Percentiles rank a stretch among this genome's conserved stretches.
phyloP scores from a whole-genome alignment of 1,139 yeast genomes.

The Scheffersomyces parashehatae region DNA sequence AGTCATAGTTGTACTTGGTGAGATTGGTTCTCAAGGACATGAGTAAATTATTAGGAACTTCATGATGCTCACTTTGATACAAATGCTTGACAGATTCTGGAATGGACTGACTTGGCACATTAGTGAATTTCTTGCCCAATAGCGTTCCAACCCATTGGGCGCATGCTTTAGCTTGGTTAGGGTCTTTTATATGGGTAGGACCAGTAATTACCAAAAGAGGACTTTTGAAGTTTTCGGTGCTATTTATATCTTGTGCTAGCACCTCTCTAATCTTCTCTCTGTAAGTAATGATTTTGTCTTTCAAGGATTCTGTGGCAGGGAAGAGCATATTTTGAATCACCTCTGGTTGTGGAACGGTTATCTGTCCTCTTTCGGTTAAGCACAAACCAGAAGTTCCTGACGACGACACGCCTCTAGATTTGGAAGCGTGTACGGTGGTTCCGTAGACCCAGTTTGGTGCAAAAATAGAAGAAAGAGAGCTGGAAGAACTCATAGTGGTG shows the following conservation, averaged over 20 bases:
- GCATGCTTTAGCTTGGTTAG: slow-evolving; percentile 37
- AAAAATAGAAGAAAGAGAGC: not conserved
- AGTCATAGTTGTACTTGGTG: slow-evolving; percentile 23
- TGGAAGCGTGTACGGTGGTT: slow-evolving; percentile 13
- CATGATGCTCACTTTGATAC: slow-evolving; percentile 8
- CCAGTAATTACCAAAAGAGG: slow-evolving; percentile 43
- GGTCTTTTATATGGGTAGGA: slow-evolving; percentile 30
- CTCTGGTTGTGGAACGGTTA: slow-evolving; percentile 47
- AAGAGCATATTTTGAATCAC: slow-evolving; percentile 42
- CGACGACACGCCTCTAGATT: slow-evolving; percentile 4
- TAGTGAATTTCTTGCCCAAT: slow-evolving; percentile 16
- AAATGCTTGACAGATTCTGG: slow-evolving; percentile 14
- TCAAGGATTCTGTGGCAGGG: slow-evolving; percentile 30
- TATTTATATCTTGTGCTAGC: slow-evolving; percentile 8
- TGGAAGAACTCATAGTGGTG: not conserved
- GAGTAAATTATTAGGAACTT: slow-evolving; percentile 12
- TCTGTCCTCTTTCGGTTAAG: slow-evolving; percentile 29
- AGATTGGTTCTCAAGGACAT: slow-evolving; percentile 32
- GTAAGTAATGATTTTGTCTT: slow-evolving; percentile 26
- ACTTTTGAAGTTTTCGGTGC: slow-evolving; percentile 2
- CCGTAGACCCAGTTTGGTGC: slow-evolving; percentile 16
- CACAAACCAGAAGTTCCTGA: slow-evolving; percentile 22
- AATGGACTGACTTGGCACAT: slow-evolving; percentile 6
- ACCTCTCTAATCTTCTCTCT: slow-evolving; percentile 16
- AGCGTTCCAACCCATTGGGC: slow-evolving; percentile 40